Conservation (phyloP, 2,329 filamentous ascomycete species). For the Paramyrothecium sp. region DNA sequence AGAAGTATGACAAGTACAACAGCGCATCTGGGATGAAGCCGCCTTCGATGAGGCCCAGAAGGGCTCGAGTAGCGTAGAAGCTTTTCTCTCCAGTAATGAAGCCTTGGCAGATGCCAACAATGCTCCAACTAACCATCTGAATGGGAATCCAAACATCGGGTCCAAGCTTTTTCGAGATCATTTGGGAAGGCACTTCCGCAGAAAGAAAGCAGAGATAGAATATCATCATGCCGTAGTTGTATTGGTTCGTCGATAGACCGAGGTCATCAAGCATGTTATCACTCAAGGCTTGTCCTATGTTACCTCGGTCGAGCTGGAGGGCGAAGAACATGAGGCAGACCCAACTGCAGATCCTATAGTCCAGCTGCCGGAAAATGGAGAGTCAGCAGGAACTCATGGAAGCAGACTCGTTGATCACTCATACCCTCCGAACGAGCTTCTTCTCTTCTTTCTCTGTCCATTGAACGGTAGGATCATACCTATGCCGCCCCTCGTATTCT, state of each 20-base stretch:
- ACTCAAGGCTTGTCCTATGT: conserved; percentile 30
- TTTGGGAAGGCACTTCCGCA: conserved; percentile 53
- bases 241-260: conserved; percentile 37
- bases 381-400: not conserved
- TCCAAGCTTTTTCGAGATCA: conserved; percentile 49
- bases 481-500: conserved; percentile 56
- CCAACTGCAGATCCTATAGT: conserved; percentile 28
- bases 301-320: conserved; percentile 40
- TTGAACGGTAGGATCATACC: conserved; percentile 54
- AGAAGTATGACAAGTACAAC: conserved; percentile 29
- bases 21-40: conserved; percentile 55
- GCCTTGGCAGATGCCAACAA: conserved; percentile 30
- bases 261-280: conserved; percentile 33
- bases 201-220: conserved; percentile 47
- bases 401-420: not conserved
- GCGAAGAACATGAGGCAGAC: conserved; percentile 53
- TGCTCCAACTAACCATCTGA: conserved; percentile 35
- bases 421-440: conserved; percentile 50
- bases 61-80: conserved; percentile 28
- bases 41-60: conserved; percentile 51
- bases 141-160: conserved; percentile 49
- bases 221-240: conserved; percentile 48
- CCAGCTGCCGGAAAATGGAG: conserved; percentile 16
- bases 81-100: conserved; percentile 22
- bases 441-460: conserved; percentile 59